phyloP scores from a whole-genome alignment of 257 asterid species.

The Verbena officinalis region DNA sequence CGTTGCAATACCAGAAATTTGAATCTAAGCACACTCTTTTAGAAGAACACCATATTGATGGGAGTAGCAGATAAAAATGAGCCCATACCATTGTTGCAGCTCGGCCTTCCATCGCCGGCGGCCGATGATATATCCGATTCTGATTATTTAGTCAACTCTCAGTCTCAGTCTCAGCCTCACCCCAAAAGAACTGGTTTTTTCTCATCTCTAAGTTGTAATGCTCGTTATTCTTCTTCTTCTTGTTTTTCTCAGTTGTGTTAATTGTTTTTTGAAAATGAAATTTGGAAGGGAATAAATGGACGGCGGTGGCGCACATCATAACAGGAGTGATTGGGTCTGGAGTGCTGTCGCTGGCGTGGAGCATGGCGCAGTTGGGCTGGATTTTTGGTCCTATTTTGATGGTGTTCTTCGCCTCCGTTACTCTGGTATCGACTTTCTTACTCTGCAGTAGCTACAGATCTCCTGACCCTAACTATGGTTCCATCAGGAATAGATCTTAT shows the following conservation, averaged over 20 bases:
- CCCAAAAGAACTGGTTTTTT: constrained; percentile 43
- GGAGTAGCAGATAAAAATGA: constrained; percentile 26
- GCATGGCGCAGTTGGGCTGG: constrained; percentile 82
- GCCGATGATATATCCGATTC: constrained; percentile 22
- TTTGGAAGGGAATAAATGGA: constrained; percentile 67
- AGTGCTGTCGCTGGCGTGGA: constrained; percentile 80
- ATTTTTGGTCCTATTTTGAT: constrained; percentile 67
- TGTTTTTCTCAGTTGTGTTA: background rate
- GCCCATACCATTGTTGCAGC: constrained; percentile 46
- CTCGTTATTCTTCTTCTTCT: background rate
- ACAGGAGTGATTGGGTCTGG: constrained; percentile 89
- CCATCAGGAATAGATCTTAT: constrained; percentile 53
- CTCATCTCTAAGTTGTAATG: background rate
- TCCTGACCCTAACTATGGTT: constrained; percentile 62
- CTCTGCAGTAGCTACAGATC: constrained; percentile 58
- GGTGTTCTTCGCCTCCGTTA: constrained; percentile 60
- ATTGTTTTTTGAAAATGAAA: background rate
- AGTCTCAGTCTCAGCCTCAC: too few relatives aligned
- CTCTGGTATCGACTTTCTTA: constrained; percentile 53
- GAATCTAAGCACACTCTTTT: background rate
- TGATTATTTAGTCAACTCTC: constrained; percentile 33
- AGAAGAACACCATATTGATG: background rate
- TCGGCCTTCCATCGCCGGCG: constrained; percentile 24
- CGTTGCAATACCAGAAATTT: background rate
- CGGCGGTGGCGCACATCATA: constrained; percentile 81